Evolutionary conservation across 2,329 filamentous ascomycete species (phyloP).

Genomic region (Colletotrichum noveboracense): DNA sequence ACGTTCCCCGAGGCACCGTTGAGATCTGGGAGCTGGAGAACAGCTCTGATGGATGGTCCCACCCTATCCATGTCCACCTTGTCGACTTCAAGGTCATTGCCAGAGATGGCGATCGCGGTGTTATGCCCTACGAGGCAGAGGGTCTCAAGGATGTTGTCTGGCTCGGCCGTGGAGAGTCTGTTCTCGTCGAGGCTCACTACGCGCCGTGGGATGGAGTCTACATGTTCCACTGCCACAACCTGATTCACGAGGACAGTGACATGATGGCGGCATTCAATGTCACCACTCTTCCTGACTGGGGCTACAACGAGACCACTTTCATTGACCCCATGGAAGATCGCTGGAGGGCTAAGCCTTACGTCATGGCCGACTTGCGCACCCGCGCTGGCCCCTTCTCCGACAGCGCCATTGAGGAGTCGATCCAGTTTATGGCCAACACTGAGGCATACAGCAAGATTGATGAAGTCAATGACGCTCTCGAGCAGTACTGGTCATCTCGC

Average conservation of each 20-base stretch:
- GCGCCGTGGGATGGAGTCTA: neutral
- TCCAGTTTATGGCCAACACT: neutral
- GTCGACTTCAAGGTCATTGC: conserved; percentile 57
- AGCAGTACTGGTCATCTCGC: neutral
- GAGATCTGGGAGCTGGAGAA: conserved; percentile 58
- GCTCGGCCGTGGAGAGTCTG: conserved; percentile 44
- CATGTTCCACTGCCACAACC: conserved; percentile 34
- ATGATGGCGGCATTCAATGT: conserved; percentile 55
- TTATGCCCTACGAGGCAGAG: neutral
- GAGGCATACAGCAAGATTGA: neutral
- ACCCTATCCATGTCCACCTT: conserved; percentile 63
- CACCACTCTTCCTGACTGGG: conserved; percentile 37
- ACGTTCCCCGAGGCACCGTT: conserved; percentile 47
- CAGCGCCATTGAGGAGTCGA: neutral
- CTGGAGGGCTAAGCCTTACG: neutral
- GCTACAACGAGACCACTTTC: conserved; percentile 8
- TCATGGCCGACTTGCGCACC: conserved; percentile 1
- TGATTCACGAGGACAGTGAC: conserved; percentile 49
- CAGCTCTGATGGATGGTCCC: conserved; percentile 52
- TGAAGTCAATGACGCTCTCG: neutral
- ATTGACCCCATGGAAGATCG: conserved; percentile 10
- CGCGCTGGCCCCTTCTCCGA: neutral
- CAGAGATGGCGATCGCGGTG: neutral
- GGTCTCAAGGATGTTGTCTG: neutral
- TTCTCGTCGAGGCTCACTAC: conserved; percentile 33